phyloP scores from a whole-genome alignment of 73 alveolate genomes.

The Paramecium tetraurelia region DNA sequence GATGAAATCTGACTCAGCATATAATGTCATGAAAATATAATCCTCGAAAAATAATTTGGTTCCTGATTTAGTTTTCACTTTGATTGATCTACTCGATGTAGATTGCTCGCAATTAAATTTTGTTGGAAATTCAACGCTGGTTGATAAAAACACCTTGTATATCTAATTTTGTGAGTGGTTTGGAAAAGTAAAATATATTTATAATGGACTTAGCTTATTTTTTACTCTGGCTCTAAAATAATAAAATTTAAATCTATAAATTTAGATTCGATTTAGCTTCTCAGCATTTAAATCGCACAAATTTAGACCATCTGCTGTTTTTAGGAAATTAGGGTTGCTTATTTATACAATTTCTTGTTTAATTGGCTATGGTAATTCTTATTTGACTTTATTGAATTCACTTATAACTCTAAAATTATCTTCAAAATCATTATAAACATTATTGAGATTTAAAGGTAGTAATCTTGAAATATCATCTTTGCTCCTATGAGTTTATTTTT shows the following conservation, averaged over 20 bases:
- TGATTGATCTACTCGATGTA: background rate
- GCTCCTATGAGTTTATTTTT: background rate
- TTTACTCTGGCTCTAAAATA: background rate
- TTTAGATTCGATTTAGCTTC: background rate
- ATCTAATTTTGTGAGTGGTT: background rate
- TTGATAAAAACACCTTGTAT: constrained; percentile 6
- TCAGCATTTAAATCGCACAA: background rate
- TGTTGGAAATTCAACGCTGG: constrained; percentile 10
- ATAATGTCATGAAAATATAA: background rate
- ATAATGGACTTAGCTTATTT: background rate
- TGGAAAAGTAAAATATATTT: background rate
- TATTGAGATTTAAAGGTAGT: background rate
- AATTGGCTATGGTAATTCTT: background rate
- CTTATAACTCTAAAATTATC: background rate
- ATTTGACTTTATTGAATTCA: background rate
- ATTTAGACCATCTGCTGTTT: background rate
- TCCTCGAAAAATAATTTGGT: background rate
- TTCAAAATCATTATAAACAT: background rate
- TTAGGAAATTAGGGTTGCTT: background rate
- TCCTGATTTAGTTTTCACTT: background rate
- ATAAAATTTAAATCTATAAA: constrained; percentile 17
- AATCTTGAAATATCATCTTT: background rate
- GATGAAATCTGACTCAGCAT: background rate
- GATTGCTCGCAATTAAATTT: constrained; percentile 3
- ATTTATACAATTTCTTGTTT: background rate